Evolutionary conservation across 192 early-diverging fungal genomes (phyloP), one percentile per base, ranked within the genome.

Genomic region (Coemansia aciculifera): DNA sequence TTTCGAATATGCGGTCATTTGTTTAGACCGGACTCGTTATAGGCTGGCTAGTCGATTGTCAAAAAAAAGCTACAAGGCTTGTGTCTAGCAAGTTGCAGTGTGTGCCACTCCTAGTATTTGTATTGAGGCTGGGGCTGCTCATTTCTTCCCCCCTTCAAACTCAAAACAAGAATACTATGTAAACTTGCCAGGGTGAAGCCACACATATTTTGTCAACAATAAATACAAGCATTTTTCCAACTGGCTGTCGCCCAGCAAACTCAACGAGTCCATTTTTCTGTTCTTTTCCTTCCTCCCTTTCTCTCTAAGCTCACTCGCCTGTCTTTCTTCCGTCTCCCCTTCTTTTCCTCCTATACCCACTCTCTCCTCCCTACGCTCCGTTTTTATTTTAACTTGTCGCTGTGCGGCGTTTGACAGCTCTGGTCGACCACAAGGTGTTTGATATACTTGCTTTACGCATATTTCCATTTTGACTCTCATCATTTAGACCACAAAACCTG

Each of bases 221-320:
- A 54, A 54, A 54, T 54, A 54, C 27, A 49, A 54, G 51, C 51
- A 2, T 2, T 6, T 54, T 54, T 24, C 51, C 27, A 27, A 12
- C 51, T 54, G 51, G 51, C 51, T 54, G 13, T 13, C 0, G 23
- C 51, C 51, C 24, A 29, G 13, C 27, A 29, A 36, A 29, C 51
- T 13, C 51, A 54, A 24, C 51, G 51, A 54, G 51, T 54, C 24
- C 44, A n/a, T 63, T 43, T 63, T 48, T 65, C 48, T 65, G 23
- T 36, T 11, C 8, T 19, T 32, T 52, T 38, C 63, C 46, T 13
- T 65, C 31, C 36, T 52, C 31, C 48, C 59, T 60, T 4, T 36
- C 40, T 19, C 39, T 49, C 61, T 36, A 56, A 60, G 40, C 44
- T 43, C 42, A 48, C 44, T 32, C 57, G 40, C 66, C 56, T 17